Base-by-base conservation (phyloP, 1,284 basidiomycete genomes). In the Austroboletus sp. region DNA sequence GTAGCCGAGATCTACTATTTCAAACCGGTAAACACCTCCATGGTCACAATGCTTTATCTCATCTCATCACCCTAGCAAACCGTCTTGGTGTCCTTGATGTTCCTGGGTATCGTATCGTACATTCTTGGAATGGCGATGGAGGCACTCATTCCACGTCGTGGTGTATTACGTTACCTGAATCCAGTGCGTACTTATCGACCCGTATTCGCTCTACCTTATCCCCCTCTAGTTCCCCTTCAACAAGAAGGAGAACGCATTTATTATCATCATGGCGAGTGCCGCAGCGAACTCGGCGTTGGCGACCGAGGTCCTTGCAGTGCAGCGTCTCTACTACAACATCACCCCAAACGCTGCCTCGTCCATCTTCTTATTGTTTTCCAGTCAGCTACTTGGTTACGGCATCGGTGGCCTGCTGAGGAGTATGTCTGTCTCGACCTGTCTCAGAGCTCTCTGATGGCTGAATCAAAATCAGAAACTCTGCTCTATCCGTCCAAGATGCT, bases 401-500 rank as follows among this genome's bases (percentile, higher is more conserved):
- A 72, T 85, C 15, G 78, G 79, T 21, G 84, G 82, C n/a, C 52
- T 82, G 35, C 66, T 81, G 42, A 69, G 78, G 54, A 65, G 73
- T 57, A 42, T 58, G 70, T 55, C 23, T 34, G 10, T 8, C 32
- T 6, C 21, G 21, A 21, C 7, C 7, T 21, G 21, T 21, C 21
- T 21, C 21, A 6, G 21, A 21, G 21, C 21, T 6, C 21, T 21
- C 21, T 21, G 21, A 21, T 21, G 21, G 21, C 21, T 21, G 21
- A 21, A 21, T 21, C 21, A 6, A 53, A 29, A 50, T 56, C 56
- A 62, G 67, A 57, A 4, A 69, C 75, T 31, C 65, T 84, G 9
- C 69, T 85, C 1, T 80, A 81, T 59, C 83, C 82, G 0, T 83
- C 83, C 4, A 79, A 80, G 54, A 79, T 80, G 58, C 67, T 81